Percentiles rank a stretch among this genome's conserved stretches.
phyloP scores from a whole-genome alignment of 2,329 filamentous ascomycete species.

The Rosellinia necatrix region DNA sequence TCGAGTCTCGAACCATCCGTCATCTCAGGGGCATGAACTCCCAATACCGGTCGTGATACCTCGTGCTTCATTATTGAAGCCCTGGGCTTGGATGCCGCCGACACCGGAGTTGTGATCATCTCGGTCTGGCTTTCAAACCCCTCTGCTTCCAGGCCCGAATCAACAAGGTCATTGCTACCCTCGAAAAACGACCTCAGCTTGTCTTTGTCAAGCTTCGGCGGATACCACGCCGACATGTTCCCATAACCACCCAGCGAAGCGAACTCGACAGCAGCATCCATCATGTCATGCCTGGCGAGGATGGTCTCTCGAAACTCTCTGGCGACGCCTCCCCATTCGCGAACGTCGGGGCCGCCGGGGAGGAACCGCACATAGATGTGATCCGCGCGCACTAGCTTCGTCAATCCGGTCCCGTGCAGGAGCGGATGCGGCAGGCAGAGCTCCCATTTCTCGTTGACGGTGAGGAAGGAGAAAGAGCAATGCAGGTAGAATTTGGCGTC shows the following conservation, averaged over 20 bases:
- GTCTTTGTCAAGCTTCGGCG: background rate
- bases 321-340: background rate
- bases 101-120: background rate
- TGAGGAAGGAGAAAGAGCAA: background rate
- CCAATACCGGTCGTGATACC: background rate
- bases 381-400: background rate
- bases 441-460: background rate
- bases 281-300: background rate
- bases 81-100: background rate
- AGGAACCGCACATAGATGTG: background rate
- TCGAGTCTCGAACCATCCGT: no score
- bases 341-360: background rate
- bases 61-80: background rate
- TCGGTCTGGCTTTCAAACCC: background rate
- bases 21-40: background rate
- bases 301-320: background rate
- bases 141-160: background rate
- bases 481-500: background rate
- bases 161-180: background rate
- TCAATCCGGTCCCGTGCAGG: no score
- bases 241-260: background rate
- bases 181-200: background rate
- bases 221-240: background rate
- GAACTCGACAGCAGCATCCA: slow-evolving; percentile 1
- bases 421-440: background rate